Conservation (phyloP, 2,329 filamentous ascomycete genomes). For the Pseudogymnoascus sp. region DNA sequence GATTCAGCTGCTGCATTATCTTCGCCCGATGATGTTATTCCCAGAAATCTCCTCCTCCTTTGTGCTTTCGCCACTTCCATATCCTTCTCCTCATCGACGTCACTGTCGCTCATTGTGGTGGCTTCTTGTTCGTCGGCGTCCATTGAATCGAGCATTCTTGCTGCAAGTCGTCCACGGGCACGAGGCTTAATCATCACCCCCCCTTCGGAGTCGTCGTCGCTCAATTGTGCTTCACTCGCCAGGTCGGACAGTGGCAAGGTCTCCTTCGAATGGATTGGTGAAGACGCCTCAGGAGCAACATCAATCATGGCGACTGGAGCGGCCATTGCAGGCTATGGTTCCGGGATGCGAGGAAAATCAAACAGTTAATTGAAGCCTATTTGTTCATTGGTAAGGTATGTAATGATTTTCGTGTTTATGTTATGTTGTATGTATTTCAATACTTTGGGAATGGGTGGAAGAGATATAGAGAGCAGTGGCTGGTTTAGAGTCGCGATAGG, state of each 20-base stretch:
- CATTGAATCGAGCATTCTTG: slow-evolving; percentile 1
- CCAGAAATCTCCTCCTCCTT: background rate
- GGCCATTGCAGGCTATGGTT: background rate
- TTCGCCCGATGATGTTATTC: slow-evolving; percentile 3
- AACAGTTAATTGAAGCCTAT: background rate
- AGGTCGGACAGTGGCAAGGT: background rate
- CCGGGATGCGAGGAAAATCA: background rate
- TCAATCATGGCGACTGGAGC: background rate
- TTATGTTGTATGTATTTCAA: background rate
- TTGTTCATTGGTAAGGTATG: slow-evolving; percentile 1
- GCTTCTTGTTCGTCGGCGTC: background rate
- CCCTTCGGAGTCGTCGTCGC: background rate
- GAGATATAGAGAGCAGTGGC: slow-evolving; percentile 4
- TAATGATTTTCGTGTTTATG: background rate
- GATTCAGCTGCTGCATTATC: background rate
- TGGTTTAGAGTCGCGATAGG: background rate
- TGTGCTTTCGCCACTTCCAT: background rate
- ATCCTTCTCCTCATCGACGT: background rate
- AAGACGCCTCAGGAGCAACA: background rate
- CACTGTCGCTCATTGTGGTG: background rate
- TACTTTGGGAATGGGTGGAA: background rate
- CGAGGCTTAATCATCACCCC: background rate
- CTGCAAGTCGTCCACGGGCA: slow-evolving; percentile 2
- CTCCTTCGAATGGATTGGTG: background rate
- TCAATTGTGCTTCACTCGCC: background rate